These are phyloP conservation scores for Taphrina deformans DNA, from an alignment of 1,139 yeast species.

Conservation along the genomic window DNA sequence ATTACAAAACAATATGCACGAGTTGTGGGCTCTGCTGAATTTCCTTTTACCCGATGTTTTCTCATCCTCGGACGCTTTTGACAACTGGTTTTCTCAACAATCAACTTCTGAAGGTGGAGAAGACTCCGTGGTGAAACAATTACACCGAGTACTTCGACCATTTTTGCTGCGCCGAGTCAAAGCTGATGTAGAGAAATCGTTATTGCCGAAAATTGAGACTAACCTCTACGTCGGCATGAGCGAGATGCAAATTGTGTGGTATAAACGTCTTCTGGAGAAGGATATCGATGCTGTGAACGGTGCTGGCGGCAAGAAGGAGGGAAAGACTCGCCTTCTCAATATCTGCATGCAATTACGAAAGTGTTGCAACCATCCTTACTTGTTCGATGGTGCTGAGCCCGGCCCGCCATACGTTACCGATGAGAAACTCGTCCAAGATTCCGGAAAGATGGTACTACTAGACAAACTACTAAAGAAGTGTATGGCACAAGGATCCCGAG, in stretches of 20 bases:
- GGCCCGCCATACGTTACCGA: conserved; percentile 98
- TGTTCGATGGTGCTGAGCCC: conserved; percentile 98
- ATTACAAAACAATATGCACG: conserved; percentile 88
- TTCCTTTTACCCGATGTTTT: conserved; percentile 92
- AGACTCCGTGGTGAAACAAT: conserved; percentile 73
- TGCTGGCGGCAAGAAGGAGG: conserved; percentile 81
- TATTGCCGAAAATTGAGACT: conserved; percentile 81
- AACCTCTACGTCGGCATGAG: conserved; percentile 93
- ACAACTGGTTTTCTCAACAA: conserved; percentile 73
- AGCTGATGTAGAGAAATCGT: conserved; percentile 86
- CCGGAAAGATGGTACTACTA: conserved; percentile 86
- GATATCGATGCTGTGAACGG: conserved; percentile 97
- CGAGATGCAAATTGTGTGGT: conserved; percentile 91
- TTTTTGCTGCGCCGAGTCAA: conserved; percentile 86
- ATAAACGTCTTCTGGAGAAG: conserved; percentile 79
- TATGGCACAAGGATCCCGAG: conserved; percentile 79
- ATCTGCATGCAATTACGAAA: conserved; percentile 96
- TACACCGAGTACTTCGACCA: conserved; percentile 87
- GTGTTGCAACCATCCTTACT: conserved; percentile 95
- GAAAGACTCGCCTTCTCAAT: conserved; percentile 82
- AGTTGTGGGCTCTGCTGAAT: conserved; percentile 90
- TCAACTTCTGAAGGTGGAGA: conserved; percentile 48
- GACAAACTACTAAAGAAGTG: conserved; percentile 78
- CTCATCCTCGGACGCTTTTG: conserved; percentile 84
- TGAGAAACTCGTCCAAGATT: conserved; percentile 81